Evolutionary conservation across 805 yeast species (phyloP).

Genomic region (Saccharomycopsis guyanensis): DNA sequence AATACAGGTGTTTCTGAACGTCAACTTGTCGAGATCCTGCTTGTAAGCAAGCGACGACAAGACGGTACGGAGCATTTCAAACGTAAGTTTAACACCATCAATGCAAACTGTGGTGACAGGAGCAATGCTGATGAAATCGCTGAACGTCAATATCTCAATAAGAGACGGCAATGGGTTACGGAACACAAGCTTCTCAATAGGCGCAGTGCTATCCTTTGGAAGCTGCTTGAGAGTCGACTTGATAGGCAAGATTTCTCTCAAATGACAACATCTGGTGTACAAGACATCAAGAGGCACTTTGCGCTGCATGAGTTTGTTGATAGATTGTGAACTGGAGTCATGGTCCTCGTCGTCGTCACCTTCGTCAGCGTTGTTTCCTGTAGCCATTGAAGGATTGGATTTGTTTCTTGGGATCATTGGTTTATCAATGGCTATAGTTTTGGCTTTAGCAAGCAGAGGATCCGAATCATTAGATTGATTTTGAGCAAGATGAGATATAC

Average conservation of each 20-base stretch:
- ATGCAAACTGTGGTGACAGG: constrained; percentile 69
- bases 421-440: constrained; percentile 35
- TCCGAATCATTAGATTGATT: constrained; percentile 26
- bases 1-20: constrained; percentile 72
- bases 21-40: constrained; percentile 58
- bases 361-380: background rate
- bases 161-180: constrained; percentile 85
- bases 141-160: constrained; percentile 79
- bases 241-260: constrained; percentile 85
- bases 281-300: constrained; percentile 47
- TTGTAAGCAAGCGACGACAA: constrained; percentile 28
- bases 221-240: constrained; percentile 82
- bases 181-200: constrained; percentile 62
- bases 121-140: constrained; percentile 81
- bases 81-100: constrained; percentile 70
- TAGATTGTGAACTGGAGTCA: constrained; percentile 6
- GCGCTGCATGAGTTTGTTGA: constrained; percentile 14
- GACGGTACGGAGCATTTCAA: constrained; percentile 62
- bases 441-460: constrained; percentile 27
- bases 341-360: constrained; percentile 1
- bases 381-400: constrained; percentile 23
- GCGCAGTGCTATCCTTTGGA: constrained; percentile 68
- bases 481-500: constrained; percentile 46
- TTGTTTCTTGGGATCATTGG: constrained; percentile 35
- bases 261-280: constrained; percentile 88